Conservation (phyloP, 208 protist species). For the Wallacemonas sp. region DNA sequence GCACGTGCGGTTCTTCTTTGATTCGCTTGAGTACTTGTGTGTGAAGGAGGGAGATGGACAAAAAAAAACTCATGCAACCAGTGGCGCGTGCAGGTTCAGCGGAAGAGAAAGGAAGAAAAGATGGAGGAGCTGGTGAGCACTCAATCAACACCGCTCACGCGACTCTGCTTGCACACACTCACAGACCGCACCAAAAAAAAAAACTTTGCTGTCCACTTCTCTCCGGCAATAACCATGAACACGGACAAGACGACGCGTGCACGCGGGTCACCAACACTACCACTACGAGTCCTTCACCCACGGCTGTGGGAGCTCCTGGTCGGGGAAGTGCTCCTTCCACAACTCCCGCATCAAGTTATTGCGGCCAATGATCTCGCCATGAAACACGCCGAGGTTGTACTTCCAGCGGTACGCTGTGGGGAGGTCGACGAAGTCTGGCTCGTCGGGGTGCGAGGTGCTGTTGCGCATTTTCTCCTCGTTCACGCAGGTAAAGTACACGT, state of each 20-base stretch:
- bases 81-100: too few species aligned
- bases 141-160: too few species aligned
- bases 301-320: slow-evolving; percentile 71
- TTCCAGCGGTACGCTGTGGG: slow-evolving; percentile 81
- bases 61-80: too few species aligned
- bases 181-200: too few species aligned
- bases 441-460: slow-evolving; percentile 7
- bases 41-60: too few species aligned
- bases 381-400: slow-evolving; percentile 77
- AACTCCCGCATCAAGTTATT: slow-evolving; percentile 76
- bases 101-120: too few species aligned
- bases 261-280: too few species aligned
- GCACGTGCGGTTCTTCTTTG: not conserved
- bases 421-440: slow-evolving; percentile 31
- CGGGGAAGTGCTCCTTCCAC: slow-evolving; percentile 81
- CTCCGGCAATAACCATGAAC: too few species aligned
- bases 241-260: too few species aligned
- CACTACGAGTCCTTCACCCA: slow-evolving; percentile 71
- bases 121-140: too few species aligned
- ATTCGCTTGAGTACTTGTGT: not conserved
- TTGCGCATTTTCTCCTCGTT: slow-evolving; percentile 33
- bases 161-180: too few species aligned
- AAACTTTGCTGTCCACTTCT: too few species aligned
- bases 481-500: slow-evolving; percentile 69
- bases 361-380: slow-evolving; percentile 74